Evolutionary conservation across 352 stramenopile species (phyloP).

Genomic region (Globisporangium middletonii): DNA sequence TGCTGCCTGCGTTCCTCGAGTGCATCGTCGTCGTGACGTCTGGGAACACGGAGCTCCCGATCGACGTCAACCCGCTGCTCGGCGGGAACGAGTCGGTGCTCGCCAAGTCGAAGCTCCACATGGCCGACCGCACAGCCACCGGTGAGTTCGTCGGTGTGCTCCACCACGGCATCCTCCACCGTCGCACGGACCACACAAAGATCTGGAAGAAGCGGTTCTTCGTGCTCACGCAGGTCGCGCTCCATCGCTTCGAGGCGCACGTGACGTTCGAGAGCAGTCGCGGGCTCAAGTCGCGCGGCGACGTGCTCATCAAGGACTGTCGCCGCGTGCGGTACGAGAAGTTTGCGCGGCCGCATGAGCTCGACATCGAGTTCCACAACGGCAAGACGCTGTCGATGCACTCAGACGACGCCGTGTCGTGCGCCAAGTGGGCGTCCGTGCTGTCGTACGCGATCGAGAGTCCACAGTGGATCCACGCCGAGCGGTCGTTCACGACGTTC

Average conservation of each 20-base stretch:
- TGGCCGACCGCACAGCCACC: conserved; percentile 28
- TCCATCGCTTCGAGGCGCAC: conserved; percentile 27
- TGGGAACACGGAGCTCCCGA: conserved; percentile 8
- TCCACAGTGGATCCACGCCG: conserved; percentile 31
- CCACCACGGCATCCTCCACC: conserved; percentile 24
- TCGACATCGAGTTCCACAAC: conserved; percentile 27
- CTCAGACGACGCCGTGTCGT: conserved; percentile 23
- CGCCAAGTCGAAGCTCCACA: conserved; percentile 9
- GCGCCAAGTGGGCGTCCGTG: conserved; percentile 31
- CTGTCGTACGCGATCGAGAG: conserved; percentile 32
- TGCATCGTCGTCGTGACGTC: conserved; percentile 28
- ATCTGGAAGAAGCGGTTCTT: conserved; percentile 41
- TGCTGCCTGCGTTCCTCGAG: conserved; percentile 10
- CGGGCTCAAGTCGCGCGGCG: conserved; percentile 17
- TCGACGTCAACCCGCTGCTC: conserved; percentile 9
- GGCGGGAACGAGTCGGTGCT: conserved; percentile 9
- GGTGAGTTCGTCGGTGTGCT: conserved; percentile 34
- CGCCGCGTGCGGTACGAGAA: conserved; percentile 28
- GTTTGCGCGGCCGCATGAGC: conserved; percentile 29
- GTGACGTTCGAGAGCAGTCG: conserved; percentile 19
- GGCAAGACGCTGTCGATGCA: conserved; percentile 27
- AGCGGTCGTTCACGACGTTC: conserved; percentile 22
- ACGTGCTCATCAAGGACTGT: conserved; percentile 26
- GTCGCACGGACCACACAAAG: conserved; percentile 23
- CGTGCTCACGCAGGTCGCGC: conserved; percentile 35